Evolutionary conservation across 2,329 filamentous ascomycete species (phyloP).

Genomic region (Colletotrichum sojae): DNA sequence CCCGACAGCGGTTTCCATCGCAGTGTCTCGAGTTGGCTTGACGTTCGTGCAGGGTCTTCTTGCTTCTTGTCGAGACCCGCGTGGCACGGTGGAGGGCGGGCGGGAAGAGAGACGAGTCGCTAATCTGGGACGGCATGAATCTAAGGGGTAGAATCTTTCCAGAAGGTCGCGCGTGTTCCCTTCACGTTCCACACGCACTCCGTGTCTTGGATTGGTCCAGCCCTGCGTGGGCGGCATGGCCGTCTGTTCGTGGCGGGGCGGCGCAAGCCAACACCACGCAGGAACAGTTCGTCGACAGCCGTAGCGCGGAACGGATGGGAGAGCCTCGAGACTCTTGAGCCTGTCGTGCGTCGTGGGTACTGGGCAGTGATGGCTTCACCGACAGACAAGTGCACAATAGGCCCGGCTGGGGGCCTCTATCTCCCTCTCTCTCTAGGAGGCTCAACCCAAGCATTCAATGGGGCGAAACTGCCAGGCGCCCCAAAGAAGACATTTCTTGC

Average conservation of each 20-base stretch:
- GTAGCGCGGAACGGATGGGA: background rate
- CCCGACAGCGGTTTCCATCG: conserved; percentile 34
- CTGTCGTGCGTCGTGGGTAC: background rate
- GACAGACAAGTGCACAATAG: conserved; percentile 9
- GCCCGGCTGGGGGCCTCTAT: conserved; percentile 1
- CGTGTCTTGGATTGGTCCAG: conserved; percentile 36
- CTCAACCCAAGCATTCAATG: conserved; percentile 1
- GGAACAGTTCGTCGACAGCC: background rate
- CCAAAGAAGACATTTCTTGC: conserved; percentile 23
- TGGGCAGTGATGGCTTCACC: background rate
- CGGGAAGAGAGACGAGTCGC: conserved; percentile 33
- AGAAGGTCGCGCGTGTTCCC: conserved; percentile 31
- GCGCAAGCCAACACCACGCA: conserved; percentile 9
- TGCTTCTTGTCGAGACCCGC: conserved; percentile 21
- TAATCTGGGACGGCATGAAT: conserved; percentile 37
- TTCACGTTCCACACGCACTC: conserved; percentile 30
- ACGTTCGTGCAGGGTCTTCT: conserved; percentile 27
- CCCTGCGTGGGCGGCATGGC: conserved; percentile 23
- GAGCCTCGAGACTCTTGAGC: background rate
- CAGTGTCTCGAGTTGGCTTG: conserved; percentile 28
- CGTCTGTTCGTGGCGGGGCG: conserved; percentile 22
- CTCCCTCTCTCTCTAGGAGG: background rate
- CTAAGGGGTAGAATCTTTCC: conserved; percentile 37
- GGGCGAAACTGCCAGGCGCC: conserved; percentile 12
- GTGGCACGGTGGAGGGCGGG: conserved; percentile 27